Conservation (phyloP, 2,329 filamentous ascomycete genomes). For the Lojkania enalia region DNA sequence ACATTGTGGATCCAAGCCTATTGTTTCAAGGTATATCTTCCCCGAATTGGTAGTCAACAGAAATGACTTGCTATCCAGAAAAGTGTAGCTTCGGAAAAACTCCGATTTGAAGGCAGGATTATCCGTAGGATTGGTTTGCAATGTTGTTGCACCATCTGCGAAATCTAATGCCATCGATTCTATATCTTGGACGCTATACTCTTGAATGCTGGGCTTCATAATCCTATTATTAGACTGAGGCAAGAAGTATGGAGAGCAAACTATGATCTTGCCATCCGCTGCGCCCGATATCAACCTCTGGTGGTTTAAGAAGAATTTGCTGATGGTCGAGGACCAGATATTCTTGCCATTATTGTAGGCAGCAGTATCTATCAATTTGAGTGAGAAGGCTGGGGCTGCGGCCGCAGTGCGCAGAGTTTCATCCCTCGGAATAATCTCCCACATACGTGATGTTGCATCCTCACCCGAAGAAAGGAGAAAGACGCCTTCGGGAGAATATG, state of each 20-base stretch:
- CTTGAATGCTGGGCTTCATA: constrained; percentile 9
- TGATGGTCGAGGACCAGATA: constrained; percentile 68
- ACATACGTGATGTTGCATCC: constrained; percentile 75
- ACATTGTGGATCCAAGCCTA: constrained; percentile 5
- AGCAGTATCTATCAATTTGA: constrained; percentile 61
- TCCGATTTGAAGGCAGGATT: constrained; percentile 32
- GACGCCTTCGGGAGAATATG: constrained; percentile 42
- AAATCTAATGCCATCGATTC: constrained; percentile 13
- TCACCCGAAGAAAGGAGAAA: constrained; percentile 78
- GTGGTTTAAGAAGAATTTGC: constrained; percentile 3
- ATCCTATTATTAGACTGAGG: background rate
- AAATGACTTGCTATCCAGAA: constrained; percentile 58
- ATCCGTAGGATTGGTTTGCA: constrained; percentile 5
- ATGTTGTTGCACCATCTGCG: background rate
- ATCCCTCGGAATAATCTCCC: constrained; percentile 51
- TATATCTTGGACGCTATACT: constrained; percentile 35
- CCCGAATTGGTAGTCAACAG: constrained; percentile 64
- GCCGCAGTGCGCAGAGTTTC: background rate
- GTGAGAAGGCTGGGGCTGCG: constrained; percentile 23
- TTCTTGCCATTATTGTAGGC: constrained; percentile 83
- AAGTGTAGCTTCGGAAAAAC: constrained; percentile 66
- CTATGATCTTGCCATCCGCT: constrained; percentile 70
- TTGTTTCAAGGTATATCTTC: constrained; percentile 54
- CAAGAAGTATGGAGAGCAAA: constrained; percentile 6
- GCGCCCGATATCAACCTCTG: constrained; percentile 60